Base-by-base conservation (phyloP, 179 eudicot species). In the Corrigiola litoralis region DNA sequence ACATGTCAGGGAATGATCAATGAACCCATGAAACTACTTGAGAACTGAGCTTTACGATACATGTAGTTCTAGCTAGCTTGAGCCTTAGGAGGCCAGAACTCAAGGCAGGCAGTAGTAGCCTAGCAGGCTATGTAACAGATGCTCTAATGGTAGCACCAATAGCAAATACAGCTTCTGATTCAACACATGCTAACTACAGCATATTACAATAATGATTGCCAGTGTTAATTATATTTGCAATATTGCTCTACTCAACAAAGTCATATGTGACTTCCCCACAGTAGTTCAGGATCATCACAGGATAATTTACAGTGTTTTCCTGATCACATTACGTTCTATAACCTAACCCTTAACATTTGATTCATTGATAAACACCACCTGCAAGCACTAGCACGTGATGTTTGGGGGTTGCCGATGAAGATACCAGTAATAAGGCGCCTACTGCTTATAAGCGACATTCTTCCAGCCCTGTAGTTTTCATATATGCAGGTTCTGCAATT, bases 251-350 rank as follows among this genome's bases (percentile, higher is more conserved):
- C 63, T 37, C 12, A 41, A 59, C 65, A 37, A 57, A 27, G 65
- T 56, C 29, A 60, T 14, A 61, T 18, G 49, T 46, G 44, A 70
- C 34, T 63, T 28, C 11, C 67, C 57, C 56, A 38, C 60, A 61
- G 42, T 24, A 33, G 55, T 70, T 45, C 55, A 34, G 61, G 74
- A 57, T 33, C 61, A 13, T 34, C 45, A 40, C 57, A 9, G 27
- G 17, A 62, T 63, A 70, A 62, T 70, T 61, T 63, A 63, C 68
- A 63, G 33, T 45, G 68, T 70, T 70, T 55, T 42, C 63, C 57
- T 46, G 63, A 41, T 63, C 56, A 23, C 63, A 56, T 45, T 63
- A 70, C 47, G 17, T 18, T 44, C 73, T 70, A 63, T 63, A 45
- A 44, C 56, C 74, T 63, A 42, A 63, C 17, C 63, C 63, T 70